Evolutionary conservation across 148 eudicot species (phyloP).

Genomic region (Gaultheria prostrata): DNA sequence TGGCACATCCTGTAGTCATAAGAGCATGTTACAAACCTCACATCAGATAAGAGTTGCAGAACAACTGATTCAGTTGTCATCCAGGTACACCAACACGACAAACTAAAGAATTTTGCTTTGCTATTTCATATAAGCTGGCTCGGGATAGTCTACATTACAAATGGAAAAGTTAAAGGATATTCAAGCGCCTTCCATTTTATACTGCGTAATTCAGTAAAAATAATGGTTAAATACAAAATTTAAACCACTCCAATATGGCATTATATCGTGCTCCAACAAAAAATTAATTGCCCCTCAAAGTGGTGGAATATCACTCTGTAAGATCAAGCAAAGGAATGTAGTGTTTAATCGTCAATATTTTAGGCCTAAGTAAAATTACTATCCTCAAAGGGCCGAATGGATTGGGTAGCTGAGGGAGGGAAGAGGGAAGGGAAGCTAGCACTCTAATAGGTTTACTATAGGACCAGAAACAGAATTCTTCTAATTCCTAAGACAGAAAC

Average conservation of each 20-base stretch:
- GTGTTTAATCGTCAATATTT: not conserved
- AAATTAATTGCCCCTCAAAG: not conserved
- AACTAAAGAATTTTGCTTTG: too few species aligned
- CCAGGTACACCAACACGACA: too few species aligned
- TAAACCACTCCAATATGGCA: too few species aligned
- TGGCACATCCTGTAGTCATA: slow-evolving; percentile 47
- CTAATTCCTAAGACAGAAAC: not conserved
- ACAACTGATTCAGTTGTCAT: too few species aligned
- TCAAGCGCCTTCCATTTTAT: too few species aligned
- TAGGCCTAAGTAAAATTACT: not conserved
- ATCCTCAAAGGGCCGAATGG: not conserved
- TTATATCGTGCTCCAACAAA: not conserved
- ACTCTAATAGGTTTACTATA: not conserved
- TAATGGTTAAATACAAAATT: too few species aligned
- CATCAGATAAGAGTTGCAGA: too few species aligned
- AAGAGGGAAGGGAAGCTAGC: not conserved
- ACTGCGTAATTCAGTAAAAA: too few species aligned
- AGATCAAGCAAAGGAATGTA: not conserved
- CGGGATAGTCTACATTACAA: too few species aligned
- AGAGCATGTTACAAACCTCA: not conserved
- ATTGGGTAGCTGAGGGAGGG: not conserved
- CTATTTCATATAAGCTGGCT: too few species aligned
- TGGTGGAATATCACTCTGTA: not conserved
- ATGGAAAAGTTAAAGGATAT: too few species aligned
- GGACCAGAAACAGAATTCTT: not conserved